A percentile compares a stretch with the other conserved stretches of the same genome.
Conservation (phyloP, 495 filamentous ascomycete genomes). For the Lophiostoma macrostomum region DNA sequence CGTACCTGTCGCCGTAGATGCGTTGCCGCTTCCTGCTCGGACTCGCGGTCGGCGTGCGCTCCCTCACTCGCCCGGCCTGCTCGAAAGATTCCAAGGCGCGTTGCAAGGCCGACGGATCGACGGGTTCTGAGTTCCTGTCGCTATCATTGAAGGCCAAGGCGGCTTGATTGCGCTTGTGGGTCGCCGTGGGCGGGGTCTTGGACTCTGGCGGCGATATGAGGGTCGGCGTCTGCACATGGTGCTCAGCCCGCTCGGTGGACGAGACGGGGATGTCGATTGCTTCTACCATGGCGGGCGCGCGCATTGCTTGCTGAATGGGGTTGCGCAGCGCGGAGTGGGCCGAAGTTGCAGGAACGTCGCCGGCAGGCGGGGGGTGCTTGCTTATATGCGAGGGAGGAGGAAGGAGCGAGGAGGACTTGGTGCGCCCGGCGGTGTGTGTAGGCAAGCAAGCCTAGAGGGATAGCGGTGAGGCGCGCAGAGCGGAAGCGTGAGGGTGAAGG, state of each 20-base stretch:
- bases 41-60: slow-evolving; percentile 70
- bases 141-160: slow-evolving; percentile 31
- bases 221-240: slow-evolving; percentile 34
- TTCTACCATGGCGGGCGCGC: too few relatives aligned
- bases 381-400: neutral
- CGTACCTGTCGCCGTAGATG: slow-evolving; percentile 77
- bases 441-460: too few relatives aligned
- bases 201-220: slow-evolving; percentile 44
- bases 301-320: neutral
- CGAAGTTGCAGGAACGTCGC: too few relatives aligned
- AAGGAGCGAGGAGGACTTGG: neutral
- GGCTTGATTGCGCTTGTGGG: slow-evolving; percentile 42
- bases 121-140: slow-evolving; percentile 51
- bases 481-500: too few relatives aligned
- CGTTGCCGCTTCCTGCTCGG: slow-evolving; percentile 84
- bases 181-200: slow-evolving; percentile 46
- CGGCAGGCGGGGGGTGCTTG: too few relatives aligned
- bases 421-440: slow-evolving; percentile 6
- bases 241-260: slow-evolving; percentile 5
- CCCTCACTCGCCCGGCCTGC: slow-evolving; percentile 57
- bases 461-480: too few relatives aligned
- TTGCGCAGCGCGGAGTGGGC: neutral
- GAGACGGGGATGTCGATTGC: slow-evolving; percentile 9
- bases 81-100: slow-evolving; percentile 64
- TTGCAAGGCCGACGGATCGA: slow-evolving; percentile 60